Base-by-base conservation (phyloP, 345 rosid species). In the Eucalyptus sp. region DNA sequence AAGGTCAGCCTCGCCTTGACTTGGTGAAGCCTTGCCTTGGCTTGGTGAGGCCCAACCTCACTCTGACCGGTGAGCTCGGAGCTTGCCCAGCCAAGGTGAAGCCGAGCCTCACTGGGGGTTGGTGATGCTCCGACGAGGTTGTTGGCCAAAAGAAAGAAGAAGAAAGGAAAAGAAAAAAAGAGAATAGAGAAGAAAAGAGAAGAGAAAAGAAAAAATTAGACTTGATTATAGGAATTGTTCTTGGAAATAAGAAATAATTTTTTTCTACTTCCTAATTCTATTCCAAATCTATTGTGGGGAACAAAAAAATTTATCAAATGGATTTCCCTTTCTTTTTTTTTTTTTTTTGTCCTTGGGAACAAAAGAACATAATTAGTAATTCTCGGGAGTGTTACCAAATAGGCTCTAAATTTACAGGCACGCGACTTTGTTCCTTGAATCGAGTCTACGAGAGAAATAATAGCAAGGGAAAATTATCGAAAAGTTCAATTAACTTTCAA, bases 31-130 rank as follows among this genome's bases (percentile, higher is more conserved):
- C 9, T n/a, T n/a, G 0, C 56, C 9, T 0, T 52, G 4, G 9
- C 56, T 0, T 52, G 1, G 0, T 0, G 22, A 7, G 56, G 56
- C 10, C 9, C 3, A 51, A 51, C 2, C 22, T 17, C 56, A 51
- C 20, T 51, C 0, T 52, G 0, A 24, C 2, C 0, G 0, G 0
- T 0, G 0, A 7, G 1, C 24, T 52, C 0, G 1, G 4, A 52
- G 4, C 56, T 52, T 52, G 1, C 56, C 3, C 0, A 17, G 4
- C 9, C 56, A 51, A 51, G 2, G 9, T 0, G 22, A 51, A 51
- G 22, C 1, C 22, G 0, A 51, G 22, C 22, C 1, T 51, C 9
- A 17, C 1, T 1, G 0, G 1, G 54, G 8, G 22, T 0, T 51
- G 1, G 0, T 1, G 2, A 51, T 51, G 0, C 54, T 51, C 0